Base-by-base conservation (phyloP, 495 filamentous ascomycete species). In the Penicillium fimorum region DNA sequence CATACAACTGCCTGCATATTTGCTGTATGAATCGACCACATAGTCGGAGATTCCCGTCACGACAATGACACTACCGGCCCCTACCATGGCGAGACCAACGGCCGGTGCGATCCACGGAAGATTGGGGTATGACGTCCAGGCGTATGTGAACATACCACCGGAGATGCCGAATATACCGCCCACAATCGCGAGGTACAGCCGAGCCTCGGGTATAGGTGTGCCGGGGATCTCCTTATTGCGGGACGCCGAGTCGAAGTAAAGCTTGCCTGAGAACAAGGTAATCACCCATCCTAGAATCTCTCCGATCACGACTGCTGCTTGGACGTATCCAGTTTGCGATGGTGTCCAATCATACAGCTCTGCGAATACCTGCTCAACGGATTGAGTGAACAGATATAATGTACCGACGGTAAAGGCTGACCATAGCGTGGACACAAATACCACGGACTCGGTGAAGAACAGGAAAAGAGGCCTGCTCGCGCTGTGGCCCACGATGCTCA, bases 371-470 rank as follows among this genome's bases (percentile, higher is more conserved):
- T 76, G 74, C 52, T 72, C 71, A 13, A 77, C 70, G 9, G 69
- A 73, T 47, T 78, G 75, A 2, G 74, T 78, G 60, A 73, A 76
- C 15, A 84, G 63, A 57, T 78, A 85, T 10, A 83, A 58, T 2
- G 73, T 79, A 15, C 81, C 82, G 27, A 78, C 70, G 35, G 66
- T 74, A 50, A 84, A 79, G 12, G 80, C 77, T 10, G 77, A 73
- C 76, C 76, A 80, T 18, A 83, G 56, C 3, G 75, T 75, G 46
- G 70, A 75, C 41, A 75, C 67, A 33, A 82, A 77, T 4, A 84
- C 74, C 8, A 85, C 82, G 0, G 71, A 70, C 60, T 84, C 82
- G 18, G 79, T 84, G 56, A 67, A 71, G 18, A 84, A 73, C 44
- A 85, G 61, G 25, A 71, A 50, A 5, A 76, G 22, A 9, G 81